Base-by-base conservation (phyloP, 2,329 filamentous ascomycete genomes). In the Fusarium heterosporum region DNA sequence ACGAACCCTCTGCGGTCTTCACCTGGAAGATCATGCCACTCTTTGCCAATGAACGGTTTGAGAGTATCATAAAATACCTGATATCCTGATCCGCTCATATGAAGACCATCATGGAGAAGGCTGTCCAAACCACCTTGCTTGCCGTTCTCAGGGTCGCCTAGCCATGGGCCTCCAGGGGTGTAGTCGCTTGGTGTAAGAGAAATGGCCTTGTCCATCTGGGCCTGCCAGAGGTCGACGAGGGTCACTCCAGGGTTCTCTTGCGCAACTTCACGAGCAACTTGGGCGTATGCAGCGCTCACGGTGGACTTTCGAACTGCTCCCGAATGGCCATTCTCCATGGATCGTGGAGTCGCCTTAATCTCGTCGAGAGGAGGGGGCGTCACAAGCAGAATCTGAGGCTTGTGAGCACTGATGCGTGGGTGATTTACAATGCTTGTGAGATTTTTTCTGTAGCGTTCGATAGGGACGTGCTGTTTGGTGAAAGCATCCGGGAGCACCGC, bases 281-380 rank as follows among this genome's bases (percentile, higher is more conserved):
- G 72, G 78, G 92, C 76, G 82, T 92, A 81, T 81, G 84, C 69
- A 49, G 86, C 81, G 72, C 79, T 84, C 69, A 82, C 81, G 69
- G 78, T 80, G 17, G 83, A 81, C 46, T 79, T 80, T 71, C 82
- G 84, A 55, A 77, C 81, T 39, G 74, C 74, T 52, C 78, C 74
- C 8, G 76, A 72, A 64, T 81, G 82, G 11, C 85, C 85, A 61
- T 80, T 77, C 3, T 73, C 78, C 17, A 80, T 73, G 73, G 87
- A 85, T 32, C 83, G 76, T 62, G 74, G 74, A 51, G 82, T 81
- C 36, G 87, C 79, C 61, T 89, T 86, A 75, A 93, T 89, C 78
- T 96, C 90, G 72, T 97, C 91, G 49, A 96, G 78, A 0, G 93
- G 93, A 2, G 94, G 92, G 26, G 95, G 93, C 0, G 93, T 91